Evolutionary conservation across 1,284 basidiomycete species (phyloP), one percentile per base, ranked within the genome.

Genomic region (Microbotryum violaceum): DNA sequence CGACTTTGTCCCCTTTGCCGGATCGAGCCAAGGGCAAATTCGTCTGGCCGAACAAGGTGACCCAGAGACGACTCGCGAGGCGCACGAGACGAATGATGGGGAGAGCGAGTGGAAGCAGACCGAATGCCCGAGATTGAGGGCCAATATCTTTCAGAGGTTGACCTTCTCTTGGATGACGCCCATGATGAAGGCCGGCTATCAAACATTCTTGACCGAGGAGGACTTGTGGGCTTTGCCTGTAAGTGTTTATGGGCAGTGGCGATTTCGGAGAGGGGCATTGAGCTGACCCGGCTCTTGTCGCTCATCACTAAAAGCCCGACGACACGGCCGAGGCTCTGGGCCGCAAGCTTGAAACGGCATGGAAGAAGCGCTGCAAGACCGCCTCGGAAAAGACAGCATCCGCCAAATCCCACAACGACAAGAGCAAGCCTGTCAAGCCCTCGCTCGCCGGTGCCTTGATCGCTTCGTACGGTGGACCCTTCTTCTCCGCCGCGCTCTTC

Each of bases 141-240:
- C 93, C 42, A 96, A 94, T 75, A 80, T 94, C 54, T 97, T 72
- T 52, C 66, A 61, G 33, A 42, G 68, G 79, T 60, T 88, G 82
- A 82, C 80, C 1, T 92, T 92, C 72, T 76, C 77, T 3, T 91
- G 89, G 88, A 83, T 92, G 79, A 86, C 86, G 1, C 81, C 82
- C 66, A 85, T 86, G 72, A 73, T 73, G 71, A 65, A 61, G 50
- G 23, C 45, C 4, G 76, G 76, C 18, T 66, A 71, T 31, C 60
- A 58, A n/a, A 74, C 75, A 52, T 72, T 62, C 56, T 64, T 77
- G 8, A 73, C 72, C 3, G 75, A 77, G 64, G 70, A 74, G 20
- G 76, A 77, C 60, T 64, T 77, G 23, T 77, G 76, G 75, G 65
- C 72, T 12, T 61, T 77, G 20, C 75, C 75, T 0, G 67, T 70